phyloP scores from a whole-genome alignment of 2,329 filamentous ascomycete species.

The Cladophialophora chaetospira region DNA sequence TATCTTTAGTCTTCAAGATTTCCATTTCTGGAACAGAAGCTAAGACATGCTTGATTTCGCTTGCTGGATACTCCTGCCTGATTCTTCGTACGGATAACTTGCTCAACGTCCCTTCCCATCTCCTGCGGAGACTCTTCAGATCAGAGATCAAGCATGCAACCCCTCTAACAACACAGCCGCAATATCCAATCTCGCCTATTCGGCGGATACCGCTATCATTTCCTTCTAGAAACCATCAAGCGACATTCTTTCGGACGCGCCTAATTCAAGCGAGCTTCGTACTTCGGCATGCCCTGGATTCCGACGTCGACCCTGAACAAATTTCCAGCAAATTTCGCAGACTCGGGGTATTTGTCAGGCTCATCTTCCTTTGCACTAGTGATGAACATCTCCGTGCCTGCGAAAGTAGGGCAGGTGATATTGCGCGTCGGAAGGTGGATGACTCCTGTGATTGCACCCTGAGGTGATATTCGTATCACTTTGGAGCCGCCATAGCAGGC shows the following conservation, averaged over 20 bases:
- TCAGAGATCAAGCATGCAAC: neutral
- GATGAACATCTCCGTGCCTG: conserved; percentile 73
- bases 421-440: conserved; percentile 75
- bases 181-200: conserved; percentile 10
- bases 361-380: conserved; percentile 74
- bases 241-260: neutral
- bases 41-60: neutral
- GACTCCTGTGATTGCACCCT: conserved; percentile 72
- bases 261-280: conserved; percentile 61
- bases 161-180: neutral
- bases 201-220: neutral
- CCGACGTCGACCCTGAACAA: conserved; percentile 51
- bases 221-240: conserved; percentile 20
- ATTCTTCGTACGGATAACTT: too few relatives aligned
- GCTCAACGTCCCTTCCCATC: neutral
- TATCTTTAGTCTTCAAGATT: neutral
- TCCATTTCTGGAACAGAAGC: neutral
- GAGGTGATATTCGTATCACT: conserved; percentile 72
- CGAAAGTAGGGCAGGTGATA: conserved; percentile 79
- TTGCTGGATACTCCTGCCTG: neutral
- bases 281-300: conserved; percentile 58
- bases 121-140: neutral
- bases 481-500: conserved; percentile 77
- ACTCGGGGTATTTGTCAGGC: conserved; percentile 63
- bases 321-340: conserved; percentile 66